Percentiles rank a stretch among this genome's conserved stretches.
Conservation (phyloP, 331 rosid genomes). For the Rhamnella rubrinervis region DNA sequence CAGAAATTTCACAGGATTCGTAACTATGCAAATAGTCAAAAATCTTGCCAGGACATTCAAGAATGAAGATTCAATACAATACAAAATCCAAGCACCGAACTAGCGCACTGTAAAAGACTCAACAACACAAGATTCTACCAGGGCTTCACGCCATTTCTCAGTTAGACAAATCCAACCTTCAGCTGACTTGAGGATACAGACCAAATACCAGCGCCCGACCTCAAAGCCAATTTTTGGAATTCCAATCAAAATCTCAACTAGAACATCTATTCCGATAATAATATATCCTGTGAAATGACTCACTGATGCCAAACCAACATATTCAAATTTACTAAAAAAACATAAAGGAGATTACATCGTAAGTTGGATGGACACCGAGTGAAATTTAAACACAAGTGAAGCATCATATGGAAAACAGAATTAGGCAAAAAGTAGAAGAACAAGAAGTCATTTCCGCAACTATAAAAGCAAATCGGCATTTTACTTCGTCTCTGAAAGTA, state of each 20-base stretch:
- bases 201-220: no score
- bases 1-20: not conserved
- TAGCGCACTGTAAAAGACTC: not conserved
- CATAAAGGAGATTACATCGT: no score
- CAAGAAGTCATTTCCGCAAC: no score
- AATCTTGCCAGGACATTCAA: not conserved
- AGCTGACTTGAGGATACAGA: not conserved
- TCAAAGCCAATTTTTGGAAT: no score
- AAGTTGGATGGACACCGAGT: no score
- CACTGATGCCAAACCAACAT: not conserved
- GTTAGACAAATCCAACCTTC: not conserved
- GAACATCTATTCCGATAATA: no score
- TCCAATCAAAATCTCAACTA: no score
- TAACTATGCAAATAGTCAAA: not conserved
- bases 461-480: not conserved
- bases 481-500: no score
- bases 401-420: no score
- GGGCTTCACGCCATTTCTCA: not conserved
- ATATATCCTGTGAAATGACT: not conserved
- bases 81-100: not conserved
- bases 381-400: no score
- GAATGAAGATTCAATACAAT: not conserved
- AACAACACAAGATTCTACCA: not conserved
- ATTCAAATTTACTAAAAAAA: not conserved
- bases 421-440: no score